phyloP scores from a whole-genome alignment of 106 monocot species.

The Dendrobium nobile region DNA sequence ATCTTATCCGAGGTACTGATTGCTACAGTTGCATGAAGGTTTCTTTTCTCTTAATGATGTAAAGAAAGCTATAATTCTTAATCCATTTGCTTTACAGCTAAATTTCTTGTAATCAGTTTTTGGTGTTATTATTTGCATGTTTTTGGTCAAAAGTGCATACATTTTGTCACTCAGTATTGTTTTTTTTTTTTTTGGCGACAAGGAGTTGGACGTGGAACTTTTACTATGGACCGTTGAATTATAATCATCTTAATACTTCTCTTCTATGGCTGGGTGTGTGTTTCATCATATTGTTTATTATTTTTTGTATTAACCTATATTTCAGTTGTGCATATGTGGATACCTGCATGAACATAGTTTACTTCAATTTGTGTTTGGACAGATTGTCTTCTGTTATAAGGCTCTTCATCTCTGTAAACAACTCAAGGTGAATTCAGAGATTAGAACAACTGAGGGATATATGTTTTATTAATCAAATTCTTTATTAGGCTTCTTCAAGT shows the following conservation, averaged over 20 bases:
- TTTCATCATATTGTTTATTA: not conserved
- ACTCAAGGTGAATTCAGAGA: not conserved
- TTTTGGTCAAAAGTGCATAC: not conserved
- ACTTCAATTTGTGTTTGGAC: not conserved
- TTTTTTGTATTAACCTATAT: not conserved
- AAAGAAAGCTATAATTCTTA: not conserved
- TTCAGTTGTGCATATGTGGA: not conserved
- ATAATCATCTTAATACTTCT: not conserved
- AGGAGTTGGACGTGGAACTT: not conserved
- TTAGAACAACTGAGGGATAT: not conserved
- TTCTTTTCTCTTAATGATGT: not conserved
- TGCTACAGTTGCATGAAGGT: conserved; percentile 5
- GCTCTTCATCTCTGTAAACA: not conserved
- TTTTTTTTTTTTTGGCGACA: not conserved
- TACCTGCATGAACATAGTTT: not conserved
- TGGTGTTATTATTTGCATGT: not conserved
- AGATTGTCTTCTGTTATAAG: not conserved
- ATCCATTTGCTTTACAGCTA: not conserved
- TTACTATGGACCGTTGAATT: not conserved
- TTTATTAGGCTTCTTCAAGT: too few relatives aligned
- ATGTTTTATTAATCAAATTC: not conserved
- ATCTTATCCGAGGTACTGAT: conserved; percentile 73
- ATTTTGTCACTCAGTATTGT: not conserved
- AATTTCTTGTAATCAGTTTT: not conserved
- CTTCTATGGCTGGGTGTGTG: not conserved